Percentiles rank a stretch among this genome's conserved stretches.
These are phyloP conservation scores for Cucurbitaria berberidis DNA, from an alignment of 2,329 filamentous ascomycete species.

Conservation along the genomic window DNA sequence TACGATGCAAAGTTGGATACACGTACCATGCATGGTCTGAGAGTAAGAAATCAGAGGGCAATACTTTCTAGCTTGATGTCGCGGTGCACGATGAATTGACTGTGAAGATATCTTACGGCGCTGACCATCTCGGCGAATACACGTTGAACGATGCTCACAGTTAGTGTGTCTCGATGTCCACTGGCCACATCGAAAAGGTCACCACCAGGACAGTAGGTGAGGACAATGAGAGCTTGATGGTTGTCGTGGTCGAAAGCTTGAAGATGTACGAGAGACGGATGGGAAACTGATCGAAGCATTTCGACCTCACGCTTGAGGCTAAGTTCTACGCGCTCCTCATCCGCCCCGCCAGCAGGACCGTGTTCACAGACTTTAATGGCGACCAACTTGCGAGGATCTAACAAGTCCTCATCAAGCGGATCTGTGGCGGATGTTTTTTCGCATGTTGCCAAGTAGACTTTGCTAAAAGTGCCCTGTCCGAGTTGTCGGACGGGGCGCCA, in stretches of 20 bases:
- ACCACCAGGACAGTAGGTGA: conserved; percentile 92
- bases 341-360: conserved; percentile 89
- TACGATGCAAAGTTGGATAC: conserved; percentile 25
- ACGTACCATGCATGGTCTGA: conserved; percentile 27
- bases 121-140: conserved; percentile 90
- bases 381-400: conserved; percentile 80
- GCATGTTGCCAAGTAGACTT: conserved; percentile 88
- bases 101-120: conserved; percentile 85
- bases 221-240: conserved; percentile 79
- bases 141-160: conserved; percentile 73
- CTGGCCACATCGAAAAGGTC: conserved; percentile 94
- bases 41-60: conserved; percentile 43
- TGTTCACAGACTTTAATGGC: conserved; percentile 96
- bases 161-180: conserved; percentile 70
- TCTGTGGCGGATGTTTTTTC: conserved; percentile 59
- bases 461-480: conserved; percentile 94
- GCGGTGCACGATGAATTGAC: conserved; percentile 85
- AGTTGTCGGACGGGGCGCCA: conserved; percentile 83
- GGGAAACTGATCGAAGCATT: conserved; percentile 84
- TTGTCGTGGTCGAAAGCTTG: conserved; percentile 90
- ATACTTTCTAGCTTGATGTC: conserved; percentile 98
- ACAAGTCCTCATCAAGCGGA: conserved; percentile 55
- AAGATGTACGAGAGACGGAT: conserved; percentile 88
- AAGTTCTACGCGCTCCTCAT: conserved; percentile 90
- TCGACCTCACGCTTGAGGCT: conserved; percentile 94